Evolutionary conservation across 2,329 filamentous ascomycete genomes (phyloP).

Genomic region (Calonectria pseudoreteaudii): DNA sequence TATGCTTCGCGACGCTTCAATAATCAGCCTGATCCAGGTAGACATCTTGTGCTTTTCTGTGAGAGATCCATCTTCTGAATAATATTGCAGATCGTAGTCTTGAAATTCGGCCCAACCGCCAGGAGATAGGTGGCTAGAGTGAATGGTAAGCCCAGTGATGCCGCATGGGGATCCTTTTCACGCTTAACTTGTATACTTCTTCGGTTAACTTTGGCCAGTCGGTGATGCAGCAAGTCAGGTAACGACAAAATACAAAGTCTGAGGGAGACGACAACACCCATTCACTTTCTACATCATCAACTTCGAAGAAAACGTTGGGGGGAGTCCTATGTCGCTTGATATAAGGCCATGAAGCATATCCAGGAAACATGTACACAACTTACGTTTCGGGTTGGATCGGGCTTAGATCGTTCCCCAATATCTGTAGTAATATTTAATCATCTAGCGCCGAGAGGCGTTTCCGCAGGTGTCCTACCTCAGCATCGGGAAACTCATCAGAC

Average conservation of each 20-base stretch:
- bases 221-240: constrained; percentile 44
- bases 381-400: background rate
- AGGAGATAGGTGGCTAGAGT: constrained; percentile 43
- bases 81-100: constrained; percentile 42
- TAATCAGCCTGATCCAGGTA: background rate
- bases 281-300: constrained; percentile 50
- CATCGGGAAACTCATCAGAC: background rate
- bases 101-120: constrained; percentile 51
- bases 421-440: background rate
- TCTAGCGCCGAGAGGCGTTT: too few relatives aligned
- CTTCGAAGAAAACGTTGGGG: background rate
- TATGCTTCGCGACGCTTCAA: background rate
- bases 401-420: background rate
- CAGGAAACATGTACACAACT: background rate
- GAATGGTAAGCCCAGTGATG: background rate
- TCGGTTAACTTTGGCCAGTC: constrained; percentile 45
- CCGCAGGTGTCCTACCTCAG: background rate
- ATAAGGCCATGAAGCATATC: background rate
- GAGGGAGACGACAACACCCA: constrained; percentile 45
- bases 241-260: constrained; percentile 51
- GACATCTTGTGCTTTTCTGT: constrained; percentile 32
- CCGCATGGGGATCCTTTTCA: accelerated
- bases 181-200: constrained; percentile 36
- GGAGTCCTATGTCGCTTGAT: background rate
- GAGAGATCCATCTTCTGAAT: constrained; percentile 44